Percentiles rank a stretch among this genome's conserved stretches.
Conservation (phyloP, 352 stramenopile genomes). For the Globisporangium perplexum region DNA sequence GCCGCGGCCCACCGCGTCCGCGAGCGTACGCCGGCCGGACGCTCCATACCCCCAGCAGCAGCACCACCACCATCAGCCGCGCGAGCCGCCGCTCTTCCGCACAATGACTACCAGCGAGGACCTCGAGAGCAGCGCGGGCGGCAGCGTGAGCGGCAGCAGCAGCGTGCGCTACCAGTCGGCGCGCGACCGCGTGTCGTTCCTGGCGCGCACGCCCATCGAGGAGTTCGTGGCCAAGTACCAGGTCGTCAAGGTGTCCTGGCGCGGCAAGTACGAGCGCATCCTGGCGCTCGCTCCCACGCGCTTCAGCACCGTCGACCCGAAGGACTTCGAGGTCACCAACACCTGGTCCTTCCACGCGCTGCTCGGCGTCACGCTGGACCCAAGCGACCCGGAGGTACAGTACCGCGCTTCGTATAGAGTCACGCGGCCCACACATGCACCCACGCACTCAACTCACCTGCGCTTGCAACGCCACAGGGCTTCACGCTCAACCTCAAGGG, state of each 20-base stretch:
- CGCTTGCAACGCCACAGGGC: slow-evolving; percentile 4
- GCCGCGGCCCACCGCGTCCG: neutral
- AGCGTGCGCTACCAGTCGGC: slow-evolving; percentile 13
- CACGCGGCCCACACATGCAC: too few species aligned
- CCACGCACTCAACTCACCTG: neutral
- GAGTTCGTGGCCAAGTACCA: slow-evolving; percentile 84
- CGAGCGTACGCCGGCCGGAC: slow-evolving; percentile 9
- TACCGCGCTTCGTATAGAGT: neutral
- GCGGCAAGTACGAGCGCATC: slow-evolving; percentile 85
- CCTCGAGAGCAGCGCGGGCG: slow-evolving; percentile 3
- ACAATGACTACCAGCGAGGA: slow-evolving; percentile 3
- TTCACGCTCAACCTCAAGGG: slow-evolving; percentile 66
- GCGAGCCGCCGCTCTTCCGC: slow-evolving; percentile 3
- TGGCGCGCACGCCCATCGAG: slow-evolving; percentile 52
- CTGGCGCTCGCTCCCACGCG: slow-evolving; percentile 69
- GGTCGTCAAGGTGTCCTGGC: slow-evolving; percentile 79
- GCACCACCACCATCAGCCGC: slow-evolving; percentile 7
- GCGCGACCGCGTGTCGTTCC: slow-evolving; percentile 28
- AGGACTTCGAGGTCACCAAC: slow-evolving; percentile 86
- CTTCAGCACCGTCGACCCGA: slow-evolving; percentile 83
- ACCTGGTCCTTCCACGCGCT: slow-evolving; percentile 71
- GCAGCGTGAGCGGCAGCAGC: neutral
- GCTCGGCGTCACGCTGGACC: slow-evolving; percentile 49
- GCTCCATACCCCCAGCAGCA: neutral
- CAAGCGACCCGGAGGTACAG: slow-evolving; percentile 29